Conservation (phyloP, 768 basidiomycete species). For the Suillus americanus region DNA sequence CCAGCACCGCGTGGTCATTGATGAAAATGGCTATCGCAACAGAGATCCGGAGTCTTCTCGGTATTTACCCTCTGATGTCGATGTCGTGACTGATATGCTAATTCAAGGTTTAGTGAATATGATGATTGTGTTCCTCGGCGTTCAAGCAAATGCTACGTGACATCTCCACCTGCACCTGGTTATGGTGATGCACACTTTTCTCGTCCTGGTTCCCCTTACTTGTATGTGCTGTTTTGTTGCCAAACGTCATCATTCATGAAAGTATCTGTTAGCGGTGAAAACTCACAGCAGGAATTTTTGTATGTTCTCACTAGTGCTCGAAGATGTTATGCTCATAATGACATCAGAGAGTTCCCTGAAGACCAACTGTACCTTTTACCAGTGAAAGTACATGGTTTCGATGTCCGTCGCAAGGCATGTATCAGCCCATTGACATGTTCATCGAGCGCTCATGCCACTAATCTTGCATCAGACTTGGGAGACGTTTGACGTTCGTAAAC, state of each 20-base stretch:
- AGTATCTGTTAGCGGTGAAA: not conserved
- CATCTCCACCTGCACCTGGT: not conserved
- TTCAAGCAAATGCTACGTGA: accelerated
- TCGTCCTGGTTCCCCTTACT: not conserved
- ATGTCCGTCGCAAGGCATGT: slow-evolving; percentile 49
- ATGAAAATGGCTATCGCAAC: not conserved
- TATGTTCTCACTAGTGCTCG: not conserved
- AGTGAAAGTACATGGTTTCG: slow-evolving; percentile 61
- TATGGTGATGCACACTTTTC: accelerated
- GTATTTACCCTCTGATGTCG: not conserved
- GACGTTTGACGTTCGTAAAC: slow-evolving; percentile 54
- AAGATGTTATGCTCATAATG: slow-evolving; percentile 6
- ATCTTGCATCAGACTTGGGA: slow-evolving; percentile 39
- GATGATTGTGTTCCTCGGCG: not conserved
- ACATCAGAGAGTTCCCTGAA: slow-evolving; percentile 40
- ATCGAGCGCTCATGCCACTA: not conserved
- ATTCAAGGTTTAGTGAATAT: not conserved
- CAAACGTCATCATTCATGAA: not conserved
- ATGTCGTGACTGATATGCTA: not conserved
- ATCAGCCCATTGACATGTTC: not conserved
- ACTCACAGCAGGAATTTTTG: not conserved
- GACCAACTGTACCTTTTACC: slow-evolving; percentile 57
- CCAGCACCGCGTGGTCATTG: not conserved
- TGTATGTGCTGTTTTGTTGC: not conserved
- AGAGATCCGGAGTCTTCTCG: not conserved